A percentile compares a stretch with the other conserved stretches of the same genome.
Conservation (phyloP, 2,329 filamentous ascomycete genomes). For the Xylariales sp. region DNA sequence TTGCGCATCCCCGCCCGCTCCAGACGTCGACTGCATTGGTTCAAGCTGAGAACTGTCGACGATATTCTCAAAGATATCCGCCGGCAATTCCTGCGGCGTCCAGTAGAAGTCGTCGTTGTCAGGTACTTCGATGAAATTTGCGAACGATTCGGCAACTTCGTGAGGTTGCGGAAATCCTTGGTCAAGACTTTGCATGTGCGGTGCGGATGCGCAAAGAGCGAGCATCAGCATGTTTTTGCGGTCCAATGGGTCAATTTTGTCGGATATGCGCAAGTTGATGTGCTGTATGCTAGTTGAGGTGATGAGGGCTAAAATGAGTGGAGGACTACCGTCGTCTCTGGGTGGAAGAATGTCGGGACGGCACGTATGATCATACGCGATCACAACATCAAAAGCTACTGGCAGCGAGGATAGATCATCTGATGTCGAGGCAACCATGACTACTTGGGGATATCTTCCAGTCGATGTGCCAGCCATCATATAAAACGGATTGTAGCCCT, state of each 20-base stretch:
- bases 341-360: constrained; percentile 26
- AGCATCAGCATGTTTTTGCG: constrained; percentile 40
- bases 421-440: constrained; percentile 39
- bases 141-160: constrained; percentile 42
- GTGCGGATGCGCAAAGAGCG: constrained; percentile 26
- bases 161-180: constrained; percentile 37
- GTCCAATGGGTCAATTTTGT: constrained; percentile 36
- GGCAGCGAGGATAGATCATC: constrained; percentile 32
- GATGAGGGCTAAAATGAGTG: constrained; percentile 45
- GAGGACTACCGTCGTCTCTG: constrained; percentile 24
- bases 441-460: constrained; percentile 13
- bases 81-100: constrained; percentile 43
- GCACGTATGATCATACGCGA: constrained; percentile 51
- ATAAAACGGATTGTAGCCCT: constrained; percentile 28
- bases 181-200: constrained; percentile 35
- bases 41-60: constrained; percentile 29
- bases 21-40: constrained; percentile 24
- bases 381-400: constrained; percentile 41
- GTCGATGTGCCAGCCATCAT: constrained; percentile 17
- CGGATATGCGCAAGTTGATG: constrained; percentile 41
- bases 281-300: constrained; percentile 52
- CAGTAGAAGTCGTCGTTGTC: constrained; percentile 36
- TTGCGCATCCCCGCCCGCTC: constrained; percentile 8
- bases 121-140: constrained; percentile 37
- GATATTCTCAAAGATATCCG: constrained; percentile 45